phyloP scores from a whole-genome alignment of 176 grass and related monocot genomes.

The Neostapfia colusana region DNA sequence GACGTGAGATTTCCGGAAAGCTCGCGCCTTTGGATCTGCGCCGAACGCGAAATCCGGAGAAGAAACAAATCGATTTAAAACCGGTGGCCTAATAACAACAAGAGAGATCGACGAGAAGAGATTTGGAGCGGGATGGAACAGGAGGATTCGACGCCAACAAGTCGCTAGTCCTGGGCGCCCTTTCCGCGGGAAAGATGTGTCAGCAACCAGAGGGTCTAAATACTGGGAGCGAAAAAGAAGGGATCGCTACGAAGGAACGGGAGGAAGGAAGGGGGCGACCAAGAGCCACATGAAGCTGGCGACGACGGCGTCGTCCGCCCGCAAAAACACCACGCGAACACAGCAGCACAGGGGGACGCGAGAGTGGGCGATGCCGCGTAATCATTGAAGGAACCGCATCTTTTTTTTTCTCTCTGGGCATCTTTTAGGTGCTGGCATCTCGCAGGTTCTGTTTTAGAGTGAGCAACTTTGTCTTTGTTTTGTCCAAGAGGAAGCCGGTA shows the following conservation, averaged over 20 bases:
- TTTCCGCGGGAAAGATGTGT: constrained; percentile 2
- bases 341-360: not conserved
- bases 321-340: constrained; percentile 55
- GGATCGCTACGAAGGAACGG: constrained; percentile 28
- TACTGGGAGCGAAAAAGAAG: constrained; percentile 29
- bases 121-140: not conserved
- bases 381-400: constrained; percentile 51
- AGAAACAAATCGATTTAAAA: constrained; percentile 5
- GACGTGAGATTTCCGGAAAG: not conserved
- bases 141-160: constrained; percentile 9
- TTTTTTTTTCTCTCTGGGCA: constrained; percentile 20
- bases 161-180: not conserved
- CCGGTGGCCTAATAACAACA: not conserved
- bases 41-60: not conserved
- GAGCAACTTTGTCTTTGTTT: constrained; percentile 23
- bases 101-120: not conserved
- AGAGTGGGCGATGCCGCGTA: constrained; percentile 35
- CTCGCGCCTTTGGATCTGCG: constrained; percentile 14
- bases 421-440: constrained; percentile 13
- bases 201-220: constrained; percentile 29
- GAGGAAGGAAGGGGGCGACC: constrained; percentile 5
- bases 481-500: constrained; percentile 41
- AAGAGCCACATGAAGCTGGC: constrained; percentile 56
- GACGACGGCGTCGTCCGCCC: constrained; percentile 44
- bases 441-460: not conserved